These are phyloP conservation scores for Spergularia azorica DNA, from an alignment of 179 eudicot species.

Conservation along the genomic window DNA sequence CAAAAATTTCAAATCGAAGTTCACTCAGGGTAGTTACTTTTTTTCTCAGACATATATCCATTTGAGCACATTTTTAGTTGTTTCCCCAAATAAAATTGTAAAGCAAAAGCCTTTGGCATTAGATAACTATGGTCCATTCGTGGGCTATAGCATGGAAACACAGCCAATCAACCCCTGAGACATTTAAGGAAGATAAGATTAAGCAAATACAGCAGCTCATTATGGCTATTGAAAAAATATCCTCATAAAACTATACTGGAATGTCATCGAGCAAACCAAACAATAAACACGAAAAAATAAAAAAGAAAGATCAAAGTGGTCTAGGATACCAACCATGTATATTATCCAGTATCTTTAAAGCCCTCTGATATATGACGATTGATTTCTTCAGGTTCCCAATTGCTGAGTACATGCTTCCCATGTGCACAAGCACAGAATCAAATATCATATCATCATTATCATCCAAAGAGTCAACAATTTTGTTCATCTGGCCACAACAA, in stretches of 20 bases:
- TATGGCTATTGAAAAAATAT: not conserved
- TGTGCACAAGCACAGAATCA: constrained; percentile 74
- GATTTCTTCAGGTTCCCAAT: constrained; percentile 64
- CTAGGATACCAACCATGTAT: constrained; percentile 51
- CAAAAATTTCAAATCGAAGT: not conserved
- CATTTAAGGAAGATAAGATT: not conserved
- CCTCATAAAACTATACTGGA: not conserved
- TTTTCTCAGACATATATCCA: not conserved
- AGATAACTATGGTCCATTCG: not conserved
- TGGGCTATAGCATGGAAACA: not conserved
- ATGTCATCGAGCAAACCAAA: not conserved
- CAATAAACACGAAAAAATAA: not conserved
- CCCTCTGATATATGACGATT: constrained; percentile 54
- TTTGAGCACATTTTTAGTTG: not conserved
- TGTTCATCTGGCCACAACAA: constrained; percentile 51
- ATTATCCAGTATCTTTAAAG: constrained; percentile 51
- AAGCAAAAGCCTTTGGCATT: not conserved
- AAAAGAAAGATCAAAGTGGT: not conserved
- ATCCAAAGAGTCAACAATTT: constrained; percentile 50
- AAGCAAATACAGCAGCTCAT: not conserved
- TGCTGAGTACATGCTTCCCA: constrained; percentile 83
- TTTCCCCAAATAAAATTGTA: not conserved
- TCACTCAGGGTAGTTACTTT: not conserved
- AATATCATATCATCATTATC: constrained; percentile 55
- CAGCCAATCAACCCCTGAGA: not conserved